phyloP scores from a whole-genome alignment of 2,329 filamentous ascomycete species.

The Myotisia sp. region DNA sequence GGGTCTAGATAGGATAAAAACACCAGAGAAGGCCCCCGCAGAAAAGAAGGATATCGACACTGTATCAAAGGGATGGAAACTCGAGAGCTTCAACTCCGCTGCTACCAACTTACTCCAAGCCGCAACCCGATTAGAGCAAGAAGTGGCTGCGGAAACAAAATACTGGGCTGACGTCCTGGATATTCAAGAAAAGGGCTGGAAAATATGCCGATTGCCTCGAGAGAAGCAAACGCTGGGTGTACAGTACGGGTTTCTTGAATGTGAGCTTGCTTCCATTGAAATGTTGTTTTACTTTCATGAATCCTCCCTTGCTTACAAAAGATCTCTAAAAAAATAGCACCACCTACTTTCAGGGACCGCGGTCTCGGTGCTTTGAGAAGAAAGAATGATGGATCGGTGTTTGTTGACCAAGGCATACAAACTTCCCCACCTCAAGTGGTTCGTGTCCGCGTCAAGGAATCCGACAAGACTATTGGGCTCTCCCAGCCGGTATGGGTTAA shows the following conservation, averaged over 20 bases:
- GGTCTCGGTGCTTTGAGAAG: slow-evolving; percentile 71
- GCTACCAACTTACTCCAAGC: slow-evolving; percentile 61
- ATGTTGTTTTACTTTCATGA: slow-evolving; percentile 18
- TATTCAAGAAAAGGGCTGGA: slow-evolving; percentile 75
- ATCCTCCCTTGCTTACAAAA: slow-evolving; percentile 2
- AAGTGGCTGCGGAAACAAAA: slow-evolving; percentile 63
- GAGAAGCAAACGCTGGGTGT: slow-evolving; percentile 66
- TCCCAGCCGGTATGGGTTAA: slow-evolving; percentile 22
- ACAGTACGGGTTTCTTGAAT: slow-evolving; percentile 76
- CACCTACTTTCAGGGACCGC: slow-evolving; percentile 46
- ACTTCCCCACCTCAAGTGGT: slow-evolving; percentile 44
- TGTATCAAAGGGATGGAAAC: slow-evolving; percentile 55
- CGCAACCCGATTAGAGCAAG: slow-evolving; percentile 56
- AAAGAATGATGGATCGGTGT: slow-evolving; percentile 57
- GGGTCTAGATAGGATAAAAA: slow-evolving; percentile 50
- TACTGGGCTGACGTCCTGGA: slow-evolving; percentile 82
- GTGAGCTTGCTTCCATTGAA: slow-evolving; percentile 23
- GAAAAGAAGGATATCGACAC: slow-evolving; percentile 40
- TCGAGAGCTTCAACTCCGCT: slow-evolving; percentile 61
- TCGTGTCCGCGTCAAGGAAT: slow-evolving; percentile 50
- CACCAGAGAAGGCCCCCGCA: slow-evolving; percentile 44
- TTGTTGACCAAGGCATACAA: slow-evolving; percentile 50
- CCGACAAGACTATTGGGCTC: slow-evolving; percentile 44
- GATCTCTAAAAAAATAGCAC: slow-evolving; percentile 25
- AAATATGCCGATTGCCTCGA: slow-evolving; percentile 60